Conservation (phyloP, 306 rosid species). For the Fragaria iinumae region DNA sequence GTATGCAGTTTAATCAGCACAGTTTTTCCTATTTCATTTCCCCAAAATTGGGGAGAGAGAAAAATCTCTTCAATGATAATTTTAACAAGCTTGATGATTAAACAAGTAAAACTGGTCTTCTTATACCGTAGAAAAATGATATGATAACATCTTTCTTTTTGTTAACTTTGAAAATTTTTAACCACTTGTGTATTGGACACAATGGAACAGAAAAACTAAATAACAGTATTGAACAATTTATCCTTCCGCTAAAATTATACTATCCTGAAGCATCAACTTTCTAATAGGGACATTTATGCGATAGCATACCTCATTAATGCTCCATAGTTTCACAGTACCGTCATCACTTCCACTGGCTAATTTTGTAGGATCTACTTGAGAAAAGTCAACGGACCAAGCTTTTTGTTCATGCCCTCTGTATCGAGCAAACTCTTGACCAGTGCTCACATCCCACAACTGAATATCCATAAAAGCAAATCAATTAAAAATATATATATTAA, state of each 20-base stretch:
- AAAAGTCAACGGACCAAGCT: slow-evolving; percentile 98
- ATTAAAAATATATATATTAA: slow-evolving; percentile 4
- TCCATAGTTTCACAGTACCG: slow-evolving; percentile 84
- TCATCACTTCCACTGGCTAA: slow-evolving; percentile 97
- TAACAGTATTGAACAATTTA: not conserved
- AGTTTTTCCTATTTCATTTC: not conserved
- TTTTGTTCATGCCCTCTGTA: slow-evolving; percentile 71
- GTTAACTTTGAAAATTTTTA: not conserved
- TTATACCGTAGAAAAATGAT: not conserved
- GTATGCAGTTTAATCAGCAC: not conserved
- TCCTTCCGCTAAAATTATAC: not conserved
- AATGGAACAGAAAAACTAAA: not conserved
- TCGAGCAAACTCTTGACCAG: slow-evolving; percentile 76
- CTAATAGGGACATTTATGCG: not conserved
- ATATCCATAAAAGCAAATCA: slow-evolving; percentile 36
- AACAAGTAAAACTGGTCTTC: not conserved
- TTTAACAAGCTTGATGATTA: not conserved
- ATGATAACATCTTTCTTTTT: not conserved
- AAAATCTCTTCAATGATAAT: not conserved
- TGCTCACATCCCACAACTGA: slow-evolving; percentile 95
- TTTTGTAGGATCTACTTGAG: slow-evolving; percentile 77
- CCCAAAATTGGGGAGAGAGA: not conserved
- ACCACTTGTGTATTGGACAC: not conserved
- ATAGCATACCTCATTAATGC: slow-evolving; percentile 75
- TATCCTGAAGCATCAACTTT: not conserved